Base-by-base conservation (phyloP, 2,329 filamentous ascomycete species). In the Coniochaeta prunicola region DNA sequence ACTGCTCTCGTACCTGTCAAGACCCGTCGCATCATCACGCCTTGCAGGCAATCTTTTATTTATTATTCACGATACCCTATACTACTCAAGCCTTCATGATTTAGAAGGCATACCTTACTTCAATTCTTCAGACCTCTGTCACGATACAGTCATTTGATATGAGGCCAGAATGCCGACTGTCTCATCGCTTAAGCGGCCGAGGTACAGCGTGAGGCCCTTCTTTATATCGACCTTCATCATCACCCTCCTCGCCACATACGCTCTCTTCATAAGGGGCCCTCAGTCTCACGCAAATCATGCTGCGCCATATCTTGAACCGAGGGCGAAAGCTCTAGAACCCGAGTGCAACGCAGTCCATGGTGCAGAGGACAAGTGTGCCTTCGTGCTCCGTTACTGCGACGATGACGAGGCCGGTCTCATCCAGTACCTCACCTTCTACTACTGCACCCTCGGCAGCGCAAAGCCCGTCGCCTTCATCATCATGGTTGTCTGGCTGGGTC, bases 381-480 rank as follows among this genome's bases (percentile, higher is more conserved):
- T 94, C 73, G 85, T 97, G 59, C 85, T 80, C 64, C 79, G 81
- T 59, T 89, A 97, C 72, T 99, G 94, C 73, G 79, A 82, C 34
- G 91, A 96, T 67, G 91, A 97, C 70, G 90, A 97, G 74, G 90
- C 92, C 58, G 93, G 94, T 31, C 83, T 97, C 62, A 77, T 97
- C 59, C 89, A 91, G 28, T 99, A 99, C 74, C 83, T 97, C 53
- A 82, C 86, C 21, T 80, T 97, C 58, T 99, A 96, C 78, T 99
- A 96, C 74, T 99, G 94, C 79, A 77, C 78, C 48, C 79, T 96
- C 34, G 78, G 80, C 58, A 74, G 84, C 58, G 85, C 79, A 15
- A 87, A 91, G 68, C 86, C 89, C 0, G 63, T 96, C 53, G 91
- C 90, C n/a, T 96, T 99, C 68, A 70, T 79, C 24, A 77, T 96